These are phyloP conservation scores for Ustilago nuda DNA, from an alignment of 1,284 basidiomycete species.

Conservation along the genomic window DNA sequence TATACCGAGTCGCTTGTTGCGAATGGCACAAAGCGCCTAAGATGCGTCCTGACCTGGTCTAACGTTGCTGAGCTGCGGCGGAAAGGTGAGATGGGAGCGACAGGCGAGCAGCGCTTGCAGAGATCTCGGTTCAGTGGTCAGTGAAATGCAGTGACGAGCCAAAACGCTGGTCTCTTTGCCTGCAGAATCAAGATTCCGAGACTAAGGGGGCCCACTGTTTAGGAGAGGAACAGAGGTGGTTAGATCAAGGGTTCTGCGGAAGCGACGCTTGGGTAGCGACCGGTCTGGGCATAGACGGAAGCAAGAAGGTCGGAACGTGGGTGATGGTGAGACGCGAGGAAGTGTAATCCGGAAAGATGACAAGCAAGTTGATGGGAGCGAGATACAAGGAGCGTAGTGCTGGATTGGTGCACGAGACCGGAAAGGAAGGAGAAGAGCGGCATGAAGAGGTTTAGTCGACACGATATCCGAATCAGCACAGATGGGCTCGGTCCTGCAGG, in stretches of 20 bases:
- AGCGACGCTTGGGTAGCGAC: background rate
- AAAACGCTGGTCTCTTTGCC: background rate
- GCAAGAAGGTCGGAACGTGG: conserved; percentile 3
- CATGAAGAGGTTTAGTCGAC: background rate
- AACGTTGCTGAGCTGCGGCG: background rate
- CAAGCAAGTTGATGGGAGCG: conserved; percentile 8
- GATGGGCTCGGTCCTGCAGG: conserved; percentile 10
- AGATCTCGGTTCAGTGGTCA: background rate
- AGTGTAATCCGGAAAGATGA: background rate
- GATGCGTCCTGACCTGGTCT: background rate
- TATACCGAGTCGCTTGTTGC: background rate
- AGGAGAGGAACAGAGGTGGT: background rate
- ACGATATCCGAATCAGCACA: conserved; percentile 4
- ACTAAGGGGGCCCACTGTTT: background rate
- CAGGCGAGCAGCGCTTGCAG: background rate
- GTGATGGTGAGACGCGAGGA: conserved; percentile 3
- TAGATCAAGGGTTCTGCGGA: background rate
- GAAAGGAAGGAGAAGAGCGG: background rate
- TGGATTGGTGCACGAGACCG: conserved; percentile 10
- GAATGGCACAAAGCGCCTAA: background rate
- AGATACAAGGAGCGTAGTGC: conserved; percentile 20
- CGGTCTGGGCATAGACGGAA: conserved; percentile 3
- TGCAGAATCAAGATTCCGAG: background rate
- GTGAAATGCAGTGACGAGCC: background rate
- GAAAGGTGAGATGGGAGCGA: background rate